Base-by-base conservation (phyloP, 139 green algal genomes). In the Astrephomene gubernaculifera region DNA sequence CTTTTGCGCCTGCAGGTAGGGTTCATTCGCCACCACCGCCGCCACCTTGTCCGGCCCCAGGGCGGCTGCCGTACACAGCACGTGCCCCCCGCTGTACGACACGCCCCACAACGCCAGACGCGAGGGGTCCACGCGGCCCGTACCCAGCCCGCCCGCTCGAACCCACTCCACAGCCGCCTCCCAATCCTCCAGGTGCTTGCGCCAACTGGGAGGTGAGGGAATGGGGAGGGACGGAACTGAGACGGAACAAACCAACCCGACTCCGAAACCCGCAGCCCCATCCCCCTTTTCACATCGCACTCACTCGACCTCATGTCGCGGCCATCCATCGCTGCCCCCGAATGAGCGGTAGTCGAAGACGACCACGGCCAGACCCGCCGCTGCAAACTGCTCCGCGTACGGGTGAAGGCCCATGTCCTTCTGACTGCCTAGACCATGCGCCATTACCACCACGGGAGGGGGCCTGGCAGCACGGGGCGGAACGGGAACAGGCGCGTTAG, bases 281-380 rank as follows among this genome's bases (percentile, higher is more conserved):
- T 33, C 38, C 31, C 44, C 38, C 54, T 27, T 17, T 38, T 41
- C 41, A 25, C 24, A 22, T 25, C 39, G 27, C 57, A 36, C 41
- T 41, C 79, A 87, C 53, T 69, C 71, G 35, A 90, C 85, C 72
- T 79, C 83, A 78, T 93, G 90, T 0, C 90, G 52, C 0, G 84
- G 79, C 83, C 72, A 64, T 0, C 90, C 90, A 2, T 89, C 87
- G 38, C 71, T 87, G 72, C 90, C 90, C 0, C 90, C 90, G 71
- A 91, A 93, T 0, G 63, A 73, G 0, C 83, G 83, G 79, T 93
- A 93, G 82, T 93, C 90, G n/a, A 91, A 90, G 1, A 86, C 85
- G n/a, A 93, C 44, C 0, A 89, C 85, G 24, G 87, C 90, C 63
- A 93, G 68, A 36, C 90, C 90, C 36, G 36, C 52, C 19, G 81